phyloP scores from a whole-genome alignment of 2,329 filamentous ascomycete genomes.

The Ceratocystis ficicola region DNA sequence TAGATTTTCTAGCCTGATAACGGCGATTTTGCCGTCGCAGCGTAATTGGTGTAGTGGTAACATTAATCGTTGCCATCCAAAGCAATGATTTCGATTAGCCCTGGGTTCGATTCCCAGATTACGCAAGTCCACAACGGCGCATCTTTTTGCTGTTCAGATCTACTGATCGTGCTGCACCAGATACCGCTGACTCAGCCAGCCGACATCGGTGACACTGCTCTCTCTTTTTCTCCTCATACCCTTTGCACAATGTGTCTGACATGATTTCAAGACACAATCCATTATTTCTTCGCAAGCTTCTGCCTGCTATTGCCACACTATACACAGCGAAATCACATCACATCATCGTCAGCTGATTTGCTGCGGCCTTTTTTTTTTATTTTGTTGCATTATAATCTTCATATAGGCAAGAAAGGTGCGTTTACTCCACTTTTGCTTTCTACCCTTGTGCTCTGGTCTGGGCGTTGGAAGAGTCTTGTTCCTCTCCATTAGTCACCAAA shows the following conservation, averaged over 20 bases:
- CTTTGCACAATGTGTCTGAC: not conserved
- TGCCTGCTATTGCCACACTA: too few relatives aligned
- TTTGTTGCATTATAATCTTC: not conserved
- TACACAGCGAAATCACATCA: too few relatives aligned
- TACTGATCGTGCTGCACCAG: too few relatives aligned
- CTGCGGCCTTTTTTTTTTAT: not conserved
- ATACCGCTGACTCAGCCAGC: not conserved
- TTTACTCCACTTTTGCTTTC: not conserved
- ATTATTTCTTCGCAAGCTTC: not conserved
- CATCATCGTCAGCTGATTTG: not conserved
- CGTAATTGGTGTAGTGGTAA: conserved; percentile 17
- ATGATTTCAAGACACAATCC: not conserved
- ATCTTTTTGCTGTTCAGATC: not conserved
- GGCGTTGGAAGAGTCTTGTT: too few relatives aligned
- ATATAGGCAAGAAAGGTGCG: not conserved
- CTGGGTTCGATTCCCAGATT: conserved; percentile 16
- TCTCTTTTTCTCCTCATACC: not conserved
- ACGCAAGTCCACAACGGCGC: not conserved
- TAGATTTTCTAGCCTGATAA: not conserved
- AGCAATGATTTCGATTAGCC: conserved; percentile 15
- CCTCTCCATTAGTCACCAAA: not conserved
- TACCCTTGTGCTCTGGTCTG: not conserved
- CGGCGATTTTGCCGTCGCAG: not conserved
- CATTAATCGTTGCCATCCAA: conserved; percentile 13
- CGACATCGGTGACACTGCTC: not conserved